A percentile compares a stretch with the other conserved stretches of the same genome.
These are phyloP conservation scores for Eugenia klotzschiana DNA, from an alignment of 441 rosid genomes.

Conservation along the genomic window DNA sequence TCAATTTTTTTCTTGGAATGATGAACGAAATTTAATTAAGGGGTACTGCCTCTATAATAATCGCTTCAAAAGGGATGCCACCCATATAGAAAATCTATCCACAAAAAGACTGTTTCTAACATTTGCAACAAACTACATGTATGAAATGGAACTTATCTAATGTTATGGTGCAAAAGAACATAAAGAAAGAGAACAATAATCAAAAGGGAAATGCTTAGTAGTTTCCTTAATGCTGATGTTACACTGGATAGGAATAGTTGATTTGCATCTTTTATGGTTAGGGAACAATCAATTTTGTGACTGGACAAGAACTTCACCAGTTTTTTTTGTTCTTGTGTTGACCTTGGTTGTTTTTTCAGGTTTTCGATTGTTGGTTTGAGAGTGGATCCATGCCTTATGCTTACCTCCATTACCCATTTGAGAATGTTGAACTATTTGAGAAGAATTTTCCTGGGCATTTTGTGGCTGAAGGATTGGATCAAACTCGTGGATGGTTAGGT, in stretches of 20 bases:
- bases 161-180: neutral
- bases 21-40: neutral
- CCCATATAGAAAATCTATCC: neutral
- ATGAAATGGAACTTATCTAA: neutral
- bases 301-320: neutral
- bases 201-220: neutral
- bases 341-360: constrained; percentile 33
- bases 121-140: neutral
- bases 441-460: constrained; percentile 94
- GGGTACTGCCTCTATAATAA: neutral
- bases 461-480: constrained; percentile 98
- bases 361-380: constrained; percentile 98
- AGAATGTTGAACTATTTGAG: constrained; percentile 79
- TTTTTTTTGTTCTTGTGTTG: neutral
- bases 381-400: constrained; percentile 99
- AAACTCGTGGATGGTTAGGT: constrained; percentile 97
- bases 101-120: neutral
- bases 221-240: neutral
- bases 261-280: neutral
- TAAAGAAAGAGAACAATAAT: neutral
- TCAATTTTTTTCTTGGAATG: neutral
- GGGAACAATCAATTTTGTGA: neutral
- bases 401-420: constrained; percentile 91
- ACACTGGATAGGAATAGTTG: neutral
- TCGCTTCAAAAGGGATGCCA: neutral